phyloP scores from a whole-genome alignment of 2,329 filamentous ascomycete genomes.

The Chrysoporthe austroafricana region DNA sequence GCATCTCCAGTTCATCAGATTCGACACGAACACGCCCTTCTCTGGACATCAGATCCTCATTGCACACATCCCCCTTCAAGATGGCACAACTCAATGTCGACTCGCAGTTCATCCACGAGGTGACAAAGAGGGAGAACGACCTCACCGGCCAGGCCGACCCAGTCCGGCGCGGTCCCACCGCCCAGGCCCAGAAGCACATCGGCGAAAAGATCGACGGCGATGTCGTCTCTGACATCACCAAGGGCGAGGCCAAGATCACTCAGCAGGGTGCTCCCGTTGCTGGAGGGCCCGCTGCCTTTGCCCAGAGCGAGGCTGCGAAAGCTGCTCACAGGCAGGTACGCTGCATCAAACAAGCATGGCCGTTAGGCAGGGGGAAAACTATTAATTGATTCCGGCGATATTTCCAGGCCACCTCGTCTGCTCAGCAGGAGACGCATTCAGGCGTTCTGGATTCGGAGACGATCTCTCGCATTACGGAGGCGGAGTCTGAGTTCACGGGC shows the following conservation, averaged over 20 bases:
- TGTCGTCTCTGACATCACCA: slow-evolving; percentile 44
- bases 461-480: slow-evolving; percentile 45
- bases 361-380: neutral
- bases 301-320: slow-evolving; percentile 35
- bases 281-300: slow-evolving; percentile 42
- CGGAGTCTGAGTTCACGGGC: slow-evolving; percentile 45
- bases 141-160: slow-evolving; percentile 42
- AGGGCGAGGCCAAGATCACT: slow-evolving; percentile 44
- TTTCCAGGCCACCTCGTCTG: no score
- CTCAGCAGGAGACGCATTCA: slow-evolving; percentile 25
- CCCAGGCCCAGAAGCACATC: slow-evolving; percentile 43
- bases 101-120: slow-evolving; percentile 42
- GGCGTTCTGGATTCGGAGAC: slow-evolving; percentile 35
- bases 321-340: slow-evolving; percentile 2
- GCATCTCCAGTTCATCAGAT: neutral
- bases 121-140: slow-evolving; percentile 45
- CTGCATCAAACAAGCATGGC: neutral
- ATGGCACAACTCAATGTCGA: slow-evolving; percentile 31
- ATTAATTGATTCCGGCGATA: no score
- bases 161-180: slow-evolving; percentile 43
- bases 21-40: neutral
- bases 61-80: slow-evolving; percentile 24
- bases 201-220: slow-evolving; percentile 36
- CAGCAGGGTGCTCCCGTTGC: slow-evolving; percentile 35
- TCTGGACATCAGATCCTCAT: slow-evolving; percentile 7